Evolutionary conservation across 495 filamentous ascomycete species (phyloP), one percentile per base, ranked within the genome.

Genomic region (Tuber magnatum): DNA sequence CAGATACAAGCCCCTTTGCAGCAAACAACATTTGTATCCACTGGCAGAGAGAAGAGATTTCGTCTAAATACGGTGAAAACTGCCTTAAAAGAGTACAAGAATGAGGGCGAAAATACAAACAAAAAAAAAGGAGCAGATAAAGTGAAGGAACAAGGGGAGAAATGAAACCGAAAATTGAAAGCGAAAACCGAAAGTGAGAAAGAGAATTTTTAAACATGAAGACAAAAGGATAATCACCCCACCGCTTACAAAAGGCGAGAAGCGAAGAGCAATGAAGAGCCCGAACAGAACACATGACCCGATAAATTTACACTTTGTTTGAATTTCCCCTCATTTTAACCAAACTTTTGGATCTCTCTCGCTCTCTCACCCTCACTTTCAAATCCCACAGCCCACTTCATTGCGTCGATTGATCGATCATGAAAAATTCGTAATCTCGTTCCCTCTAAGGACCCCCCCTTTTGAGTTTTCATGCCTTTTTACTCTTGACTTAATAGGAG

Each of bases 11-110:
- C 56, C 56, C 56, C 18, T 32, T 35, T 18, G 35, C 56, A 65
- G 12, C 51, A 32, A 9, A 32, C n/a, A 32, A 14, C 56, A 65
- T 28, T 35, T 65, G 28, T 65, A 71, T 48, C 74, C 22, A 74
- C 20, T 46, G 32, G 41, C 35, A 56, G 44, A 71, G 77, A 79
- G 77, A 71, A 79, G 77, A 79, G 76, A 79, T 79, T 79, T 79
- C 75, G 77, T 75, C 72, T 44, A 79, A 79, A 76, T 79, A 79
- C 78, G 42, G 28, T 72, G 70, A 75, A 75, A 71, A 48, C 70
- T 75, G 48, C 72, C 43, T 44, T 74, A 75, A 40, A 70, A 48
- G 48, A 74, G 32, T 35, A 65, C 56, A 78, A 72, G 69, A 75
- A 71, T 75, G 41, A 77, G 70, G 69, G 32, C 69, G 74, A 65